Base-by-base conservation (phyloP, 306 rosid species). In the Pachyrhizus erosus region DNA sequence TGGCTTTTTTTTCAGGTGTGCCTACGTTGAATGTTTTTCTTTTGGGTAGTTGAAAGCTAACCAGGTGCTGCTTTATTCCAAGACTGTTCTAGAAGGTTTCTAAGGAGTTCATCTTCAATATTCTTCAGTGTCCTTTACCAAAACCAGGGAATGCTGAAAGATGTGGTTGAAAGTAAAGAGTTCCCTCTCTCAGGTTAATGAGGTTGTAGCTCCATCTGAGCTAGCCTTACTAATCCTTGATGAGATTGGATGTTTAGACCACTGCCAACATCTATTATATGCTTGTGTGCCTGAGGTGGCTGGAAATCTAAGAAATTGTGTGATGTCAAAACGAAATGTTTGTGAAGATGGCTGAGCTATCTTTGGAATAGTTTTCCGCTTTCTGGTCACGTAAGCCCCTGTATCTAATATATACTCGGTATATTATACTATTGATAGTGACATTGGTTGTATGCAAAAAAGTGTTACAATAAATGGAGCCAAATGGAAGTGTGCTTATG, bases 131-230 rank as follows among this genome's bases (percentile, higher is more conserved):
- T 81, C 78, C 76, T 61, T 64, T 76, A 68, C 84, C 88, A 86
- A 83, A 46, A 71, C 78, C 80, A 78, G 92, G 99, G 98, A 89
- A 96, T 96, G 99, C 98, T 78, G 98, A 89, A 96, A 92, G 91
- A 96, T 96, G 99, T 91, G 96, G 88, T 80, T 96, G 64, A 66
- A 83, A 83, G 87, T 85, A 5, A 83, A 87, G 81, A 83, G 57
- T 61, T 91, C 89, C 74, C 77, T 86, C 80, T 84, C 80, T 69
- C 81, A 75, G 69, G 58, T 79, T 85, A 74, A 84, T 77, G 88
- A 77, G 85, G 81, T 67, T 73, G 77, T 73, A 31, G 86, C 88
- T 87, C 83, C 73, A 64, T 77, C 58, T 15, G 88, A 82, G 90
- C 89, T 87, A 81, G 60, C 87, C 73, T 88, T 77, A 17, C 82